These are phyloP conservation scores for Gossypium davidsonii DNA, from an alignment of 441 rosid genomes.

Conservation along the genomic window DNA sequence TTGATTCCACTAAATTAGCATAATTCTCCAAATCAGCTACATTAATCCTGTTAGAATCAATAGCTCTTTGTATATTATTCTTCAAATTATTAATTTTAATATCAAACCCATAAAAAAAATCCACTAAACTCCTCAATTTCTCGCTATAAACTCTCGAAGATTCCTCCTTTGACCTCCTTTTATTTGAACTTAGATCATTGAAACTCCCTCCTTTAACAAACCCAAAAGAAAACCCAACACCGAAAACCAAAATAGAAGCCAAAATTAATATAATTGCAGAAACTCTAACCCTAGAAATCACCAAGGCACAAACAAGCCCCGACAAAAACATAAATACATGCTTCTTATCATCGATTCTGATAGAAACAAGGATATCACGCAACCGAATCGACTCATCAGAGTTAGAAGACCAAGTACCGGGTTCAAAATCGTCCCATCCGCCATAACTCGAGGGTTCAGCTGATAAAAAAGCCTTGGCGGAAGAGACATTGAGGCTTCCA, in stretches of 20 bases:
- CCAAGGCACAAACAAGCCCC: conserved; percentile 47
- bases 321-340: conserved; percentile 35
- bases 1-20: conserved; percentile 34
- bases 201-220: conserved; percentile 42
- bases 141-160: conserved; percentile 28
- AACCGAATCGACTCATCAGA: conserved; percentile 40
- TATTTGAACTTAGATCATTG: conserved; percentile 21
- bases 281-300: conserved; percentile 45
- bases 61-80: conserved; percentile 34
- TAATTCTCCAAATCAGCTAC: conserved; percentile 39
- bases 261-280: conserved; percentile 47
- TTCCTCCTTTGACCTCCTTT: conserved; percentile 40
- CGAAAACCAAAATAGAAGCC: conserved; percentile 50
- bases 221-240: conserved; percentile 50
- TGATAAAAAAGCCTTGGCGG: conserved; percentile 16
- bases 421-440: conserved; percentile 52
- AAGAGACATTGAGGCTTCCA: conserved; percentile 5
- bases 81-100: conserved; percentile 32
- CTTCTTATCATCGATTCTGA: conserved; percentile 44
- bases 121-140: conserved; percentile 31
- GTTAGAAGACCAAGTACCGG: conserved; percentile 22
- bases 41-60: conserved; percentile 37
- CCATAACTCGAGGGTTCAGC: conserved; percentile 29
- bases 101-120: conserved; percentile 42
- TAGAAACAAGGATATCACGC: conserved; percentile 40